These are phyloP conservation scores for Takashimella tepidaria DNA, from an alignment of 1,284 basidiomycete genomes.

Conservation along the genomic window DNA sequence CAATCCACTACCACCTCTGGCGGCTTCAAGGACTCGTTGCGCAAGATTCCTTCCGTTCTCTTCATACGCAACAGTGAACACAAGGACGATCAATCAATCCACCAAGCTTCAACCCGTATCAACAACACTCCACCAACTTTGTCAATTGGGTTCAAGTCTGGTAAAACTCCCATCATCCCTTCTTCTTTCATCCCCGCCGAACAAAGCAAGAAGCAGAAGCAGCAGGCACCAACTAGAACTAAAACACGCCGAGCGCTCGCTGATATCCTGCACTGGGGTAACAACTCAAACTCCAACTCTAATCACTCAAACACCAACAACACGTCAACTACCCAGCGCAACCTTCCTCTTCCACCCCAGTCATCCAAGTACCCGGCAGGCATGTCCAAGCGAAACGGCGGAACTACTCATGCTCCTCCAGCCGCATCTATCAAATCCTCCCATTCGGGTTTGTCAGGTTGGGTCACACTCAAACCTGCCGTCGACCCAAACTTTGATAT, in stretches of 20 bases:
- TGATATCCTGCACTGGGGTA: constrained; percentile 31
- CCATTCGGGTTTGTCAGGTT: background rate
- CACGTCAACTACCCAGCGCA: background rate
- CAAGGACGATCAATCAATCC: constrained; percentile 5
- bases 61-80: constrained; percentile 23
- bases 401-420: too few species aligned
- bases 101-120: background rate
- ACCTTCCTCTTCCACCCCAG: constrained; percentile 3
- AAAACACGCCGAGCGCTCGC: constrained; percentile 33
- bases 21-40: constrained; percentile 22
- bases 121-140: too few species aligned
- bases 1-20: constrained; percentile 4
- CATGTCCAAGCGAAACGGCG: background rate
- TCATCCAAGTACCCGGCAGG: background rate
- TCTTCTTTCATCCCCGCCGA: constrained; percentile 6
- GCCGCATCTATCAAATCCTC: background rate
- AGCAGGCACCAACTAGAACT: too few species aligned
- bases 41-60: constrained; percentile 34
- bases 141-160: too few species aligned
- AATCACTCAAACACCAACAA: too few species aligned
- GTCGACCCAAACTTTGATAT: background rate
- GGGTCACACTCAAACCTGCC: constrained; percentile 1
- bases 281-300: constrained; percentile 7
- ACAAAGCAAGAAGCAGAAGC: constrained; percentile 24
- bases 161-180: constrained; percentile 8